Percentiles rank a stretch among this genome's conserved stretches.
phyloP scores from a whole-genome alignment of 2,329 filamentous ascomycete species.

The Aspergillus sp. region DNA sequence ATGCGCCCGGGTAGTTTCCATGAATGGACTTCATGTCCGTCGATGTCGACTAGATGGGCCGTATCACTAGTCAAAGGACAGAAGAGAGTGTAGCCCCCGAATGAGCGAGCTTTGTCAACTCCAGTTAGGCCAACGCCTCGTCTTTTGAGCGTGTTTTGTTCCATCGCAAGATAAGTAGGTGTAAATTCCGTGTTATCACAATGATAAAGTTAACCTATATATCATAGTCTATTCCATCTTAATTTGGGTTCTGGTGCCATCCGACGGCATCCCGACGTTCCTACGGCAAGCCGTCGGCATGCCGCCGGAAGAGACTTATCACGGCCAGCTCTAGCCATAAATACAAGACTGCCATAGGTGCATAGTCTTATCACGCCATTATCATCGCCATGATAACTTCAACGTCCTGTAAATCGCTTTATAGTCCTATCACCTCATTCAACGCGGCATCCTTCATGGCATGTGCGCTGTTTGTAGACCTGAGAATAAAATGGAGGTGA shows the following conservation, averaged over 20 bases:
- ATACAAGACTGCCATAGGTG: not conserved
- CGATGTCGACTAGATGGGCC: slow-evolving; percentile 41
- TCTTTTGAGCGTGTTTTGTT: slow-evolving; percentile 45
- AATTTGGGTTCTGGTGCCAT: not conserved
- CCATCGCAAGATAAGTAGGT: slow-evolving; percentile 28
- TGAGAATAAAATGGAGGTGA: not conserved
- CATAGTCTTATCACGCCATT: not conserved
- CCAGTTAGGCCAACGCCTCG: slow-evolving; percentile 44
- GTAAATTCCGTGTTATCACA: not conserved
- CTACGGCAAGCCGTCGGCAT: not conserved
- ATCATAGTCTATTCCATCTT: no score
- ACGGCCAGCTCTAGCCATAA: not conserved
- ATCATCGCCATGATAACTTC: not conserved
- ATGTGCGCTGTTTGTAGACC: not conserved
- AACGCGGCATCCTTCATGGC: not conserved
- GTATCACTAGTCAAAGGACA: slow-evolving; percentile 43
- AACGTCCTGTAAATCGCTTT: not conserved
- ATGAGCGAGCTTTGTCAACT: slow-evolving; percentile 37
- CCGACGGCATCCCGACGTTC: not conserved
- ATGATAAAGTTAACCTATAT: not conserved
- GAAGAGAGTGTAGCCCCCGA: slow-evolving; percentile 44
- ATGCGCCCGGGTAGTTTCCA: slow-evolving; percentile 45
- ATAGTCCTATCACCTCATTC: not conserved
- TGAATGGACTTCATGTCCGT: slow-evolving; percentile 44
- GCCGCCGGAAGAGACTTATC: not conserved